Evolutionary conservation across 768 basidiomycete genomes (phyloP).

Genomic region (Trametes cingulata): DNA sequence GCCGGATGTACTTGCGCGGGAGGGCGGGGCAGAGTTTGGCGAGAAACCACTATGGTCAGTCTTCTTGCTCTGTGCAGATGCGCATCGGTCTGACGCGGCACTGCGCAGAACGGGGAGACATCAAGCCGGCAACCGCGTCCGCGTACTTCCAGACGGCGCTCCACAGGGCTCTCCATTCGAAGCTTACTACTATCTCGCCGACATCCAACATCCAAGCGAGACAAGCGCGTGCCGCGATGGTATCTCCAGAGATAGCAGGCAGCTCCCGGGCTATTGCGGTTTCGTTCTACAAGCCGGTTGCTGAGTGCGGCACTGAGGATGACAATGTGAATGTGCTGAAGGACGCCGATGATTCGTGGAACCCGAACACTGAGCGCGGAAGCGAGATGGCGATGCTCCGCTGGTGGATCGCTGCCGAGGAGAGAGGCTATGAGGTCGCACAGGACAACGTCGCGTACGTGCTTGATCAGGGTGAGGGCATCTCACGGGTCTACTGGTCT

Average conservation of each 20-base stretch:
- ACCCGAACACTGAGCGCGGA: constrained; percentile 65
- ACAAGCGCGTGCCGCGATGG: constrained; percentile 46
- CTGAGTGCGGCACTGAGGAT: constrained; percentile 88
- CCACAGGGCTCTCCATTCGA: constrained; percentile 88
- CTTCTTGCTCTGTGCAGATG: too few relatives aligned
- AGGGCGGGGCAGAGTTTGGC: constrained; percentile 75
- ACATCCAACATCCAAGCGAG: constrained; percentile 74
- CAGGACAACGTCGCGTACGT: constrained; percentile 95
- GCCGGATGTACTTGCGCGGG: constrained; percentile 91
- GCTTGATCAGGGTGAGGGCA: constrained; percentile 78
- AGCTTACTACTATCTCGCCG: constrained; percentile 90
- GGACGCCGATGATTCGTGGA: constrained; percentile 80
- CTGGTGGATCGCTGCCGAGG: constrained; percentile 96
- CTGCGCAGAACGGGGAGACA: constrained; percentile 68
- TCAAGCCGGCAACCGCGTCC: constrained; percentile 60
- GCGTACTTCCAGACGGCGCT: constrained; percentile 84
- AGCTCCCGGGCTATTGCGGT: constrained; percentile 89
- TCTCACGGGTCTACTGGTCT: too few relatives aligned
- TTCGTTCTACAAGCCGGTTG: constrained; percentile 89
- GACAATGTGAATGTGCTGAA: constrained; percentile 78
- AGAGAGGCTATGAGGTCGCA: constrained; percentile 87
- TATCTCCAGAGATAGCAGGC: constrained; percentile 51
- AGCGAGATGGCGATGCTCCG: constrained; percentile 84
- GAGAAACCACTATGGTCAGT: constrained; percentile 74
- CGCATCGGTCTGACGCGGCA: neutral